Conservation (phyloP, 208 protist species). For the Naegleria fowleri region DNA sequence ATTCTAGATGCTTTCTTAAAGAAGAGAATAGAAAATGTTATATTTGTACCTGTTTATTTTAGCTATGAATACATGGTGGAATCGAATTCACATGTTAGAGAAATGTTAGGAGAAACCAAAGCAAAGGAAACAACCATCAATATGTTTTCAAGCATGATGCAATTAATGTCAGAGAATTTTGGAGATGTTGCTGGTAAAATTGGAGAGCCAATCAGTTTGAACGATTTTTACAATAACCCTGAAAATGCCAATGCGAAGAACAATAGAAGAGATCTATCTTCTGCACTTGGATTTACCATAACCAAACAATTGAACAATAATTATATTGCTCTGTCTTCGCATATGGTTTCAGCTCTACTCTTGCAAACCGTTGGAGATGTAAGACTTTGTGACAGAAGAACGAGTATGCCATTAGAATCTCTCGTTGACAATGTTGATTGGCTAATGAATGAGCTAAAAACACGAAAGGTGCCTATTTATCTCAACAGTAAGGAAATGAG, state of each 20-base stretch:
- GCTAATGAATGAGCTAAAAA: not conserved
- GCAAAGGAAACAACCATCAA: constrained; percentile 33
- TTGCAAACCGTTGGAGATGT: not conserved
- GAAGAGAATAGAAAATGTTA: constrained; percentile 32
- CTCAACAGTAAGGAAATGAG: not conserved
- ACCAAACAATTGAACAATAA: not conserved
- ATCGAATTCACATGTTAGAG: constrained; percentile 63
- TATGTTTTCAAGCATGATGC: not conserved
- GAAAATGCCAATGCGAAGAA: not conserved
- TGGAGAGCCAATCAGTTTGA: not conserved
- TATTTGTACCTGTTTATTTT: constrained; percentile 67
- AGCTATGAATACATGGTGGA: constrained; percentile 80
- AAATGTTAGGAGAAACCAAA: constrained; percentile 72
- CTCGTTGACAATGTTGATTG: not conserved
- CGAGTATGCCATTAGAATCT: not conserved
- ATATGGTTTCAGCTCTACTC: not conserved
- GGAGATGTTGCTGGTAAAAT: not conserved
- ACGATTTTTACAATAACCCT: not conserved
- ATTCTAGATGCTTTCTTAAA: constrained; percentile 67
- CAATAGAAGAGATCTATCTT: not conserved
- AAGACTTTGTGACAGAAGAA: not conserved
- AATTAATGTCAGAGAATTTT: not conserved
- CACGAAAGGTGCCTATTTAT: not conserved
- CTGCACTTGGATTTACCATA: not conserved
- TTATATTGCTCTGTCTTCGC: not conserved